phyloP scores from a whole-genome alignment of 1,139 yeast genomes.

The Saccharomyces hybrid region DNA sequence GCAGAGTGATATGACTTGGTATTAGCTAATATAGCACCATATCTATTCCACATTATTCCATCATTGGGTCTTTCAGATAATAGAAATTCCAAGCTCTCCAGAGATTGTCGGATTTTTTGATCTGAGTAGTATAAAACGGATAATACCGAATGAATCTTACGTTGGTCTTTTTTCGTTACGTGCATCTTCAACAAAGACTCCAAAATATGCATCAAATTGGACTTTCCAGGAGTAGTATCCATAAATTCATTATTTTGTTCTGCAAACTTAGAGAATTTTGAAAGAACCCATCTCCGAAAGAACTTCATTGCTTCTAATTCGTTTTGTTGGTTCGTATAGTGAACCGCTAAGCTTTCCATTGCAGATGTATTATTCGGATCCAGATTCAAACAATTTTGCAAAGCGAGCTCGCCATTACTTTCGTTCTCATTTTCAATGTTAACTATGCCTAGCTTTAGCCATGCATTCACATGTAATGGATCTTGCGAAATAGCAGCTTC shows the following conservation, averaged over 20 bases:
- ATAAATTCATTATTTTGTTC: conserved; percentile 39
- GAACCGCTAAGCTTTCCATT: conserved; percentile 80
- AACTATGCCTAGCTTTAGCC: conserved; percentile 88
- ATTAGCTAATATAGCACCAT: conserved; percentile 94
- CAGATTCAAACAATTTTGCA: conserved; percentile 78
- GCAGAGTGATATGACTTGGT: conserved; percentile 91
- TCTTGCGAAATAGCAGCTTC: conserved; percentile 91
- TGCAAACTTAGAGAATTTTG: conserved; percentile 40
- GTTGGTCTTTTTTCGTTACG: conserved; percentile 74
- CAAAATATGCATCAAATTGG: conserved; percentile 71
- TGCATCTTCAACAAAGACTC: conserved; percentile 67
- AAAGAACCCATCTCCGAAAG: conserved; percentile 85
- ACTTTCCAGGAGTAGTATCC: conserved; percentile 39
- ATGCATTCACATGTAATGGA: conserved; percentile 76
- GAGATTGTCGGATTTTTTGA: conserved; percentile 87
- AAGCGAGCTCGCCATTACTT: conserved; percentile 82
- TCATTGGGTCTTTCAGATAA: conserved; percentile 77
- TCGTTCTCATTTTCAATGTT: conserved; percentile 97
- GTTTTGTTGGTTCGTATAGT: conserved; percentile 93
- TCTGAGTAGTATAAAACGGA: conserved; percentile 91
- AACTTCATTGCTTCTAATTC: conserved; percentile 95
- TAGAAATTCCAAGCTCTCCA: conserved; percentile 91
- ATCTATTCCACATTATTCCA: conserved; percentile 86
- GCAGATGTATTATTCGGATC: conserved; percentile 77
- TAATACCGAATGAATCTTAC: conserved; percentile 82